Evolutionary conservation across 2,329 filamentous ascomycete genomes (phyloP).

Genomic region (Colletotrichum orbiculare): DNA sequence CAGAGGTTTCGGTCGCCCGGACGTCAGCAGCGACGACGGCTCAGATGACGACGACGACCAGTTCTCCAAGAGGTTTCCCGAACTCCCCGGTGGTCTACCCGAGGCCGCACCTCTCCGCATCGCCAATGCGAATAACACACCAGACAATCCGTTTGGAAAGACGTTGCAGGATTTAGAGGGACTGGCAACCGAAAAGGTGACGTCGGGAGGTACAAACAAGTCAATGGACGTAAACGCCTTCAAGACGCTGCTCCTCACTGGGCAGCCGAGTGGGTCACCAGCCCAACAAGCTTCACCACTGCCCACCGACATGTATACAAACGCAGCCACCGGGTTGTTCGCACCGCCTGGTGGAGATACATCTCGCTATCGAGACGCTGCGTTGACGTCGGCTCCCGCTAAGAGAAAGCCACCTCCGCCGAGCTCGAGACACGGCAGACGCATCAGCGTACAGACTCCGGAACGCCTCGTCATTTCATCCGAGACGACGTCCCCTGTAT

Average conservation of each 20-base stretch:
- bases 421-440: conserved; percentile 81
- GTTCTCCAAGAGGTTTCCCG: conserved; percentile 35
- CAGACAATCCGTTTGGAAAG: conserved; percentile 67
- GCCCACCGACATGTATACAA: conserved; percentile 37
- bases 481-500: conserved; percentile 41
- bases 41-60: conserved; percentile 43
- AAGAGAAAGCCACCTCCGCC: conserved; percentile 79
- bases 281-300: conserved; percentile 43
- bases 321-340: neutral
- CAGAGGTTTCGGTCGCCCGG: conserved; percentile 41
- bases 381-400: conserved; percentile 49
- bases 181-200: conserved; percentile 45
- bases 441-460: conserved; percentile 64
- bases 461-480: conserved; percentile 37
- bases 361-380: conserved; percentile 64
- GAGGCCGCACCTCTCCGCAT: conserved; percentile 33
- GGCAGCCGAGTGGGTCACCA: conserved; percentile 57
- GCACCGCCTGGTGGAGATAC: conserved; percentile 51
- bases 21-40: conserved; percentile 41
- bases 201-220: conserved; percentile 44
- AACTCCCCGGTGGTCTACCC: conserved; percentile 31
- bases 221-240: conserved; percentile 83
- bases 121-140: conserved; percentile 43
- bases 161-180: conserved; percentile 63
- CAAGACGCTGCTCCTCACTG: conserved; percentile 79